Evolutionary conservation across 352 stramenopile species (phyloP).

Genomic region (Thalassiosira sp.): DNA sequence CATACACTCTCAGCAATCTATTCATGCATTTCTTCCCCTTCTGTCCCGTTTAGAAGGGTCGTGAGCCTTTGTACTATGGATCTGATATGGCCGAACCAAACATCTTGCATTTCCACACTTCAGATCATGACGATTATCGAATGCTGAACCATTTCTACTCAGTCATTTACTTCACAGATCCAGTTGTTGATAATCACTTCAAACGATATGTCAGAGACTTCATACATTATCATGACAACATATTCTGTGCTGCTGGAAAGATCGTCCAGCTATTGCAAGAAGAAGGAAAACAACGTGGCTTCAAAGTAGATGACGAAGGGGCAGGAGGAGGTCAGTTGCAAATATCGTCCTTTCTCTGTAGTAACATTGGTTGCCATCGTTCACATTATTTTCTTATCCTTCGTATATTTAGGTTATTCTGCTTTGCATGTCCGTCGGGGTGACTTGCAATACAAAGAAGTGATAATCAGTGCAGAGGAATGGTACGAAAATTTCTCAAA

Average conservation of each 20-base stretch:
- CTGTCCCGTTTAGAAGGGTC: constrained; percentile 20
- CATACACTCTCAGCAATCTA: constrained; percentile 5
- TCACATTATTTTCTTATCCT: no score
- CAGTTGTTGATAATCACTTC: constrained; percentile 47
- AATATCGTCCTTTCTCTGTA: no score
- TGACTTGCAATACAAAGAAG: constrained; percentile 84
- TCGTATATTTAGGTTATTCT: no score
- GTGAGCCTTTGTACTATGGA: constrained; percentile 53
- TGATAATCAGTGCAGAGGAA: constrained; percentile 78
- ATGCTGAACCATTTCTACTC: constrained; percentile 73
- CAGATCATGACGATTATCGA: constrained; percentile 57
- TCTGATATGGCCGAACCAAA: constrained; percentile 43
- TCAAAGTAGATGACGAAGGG: constrained; percentile 52
- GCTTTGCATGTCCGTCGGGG: constrained; percentile 82
- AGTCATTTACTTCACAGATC: constrained; percentile 62
- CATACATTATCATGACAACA: constrained; percentile 63
- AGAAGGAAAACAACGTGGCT: constrained; percentile 49
- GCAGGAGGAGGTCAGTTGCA: no score
- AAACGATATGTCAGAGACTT: constrained; percentile 68
- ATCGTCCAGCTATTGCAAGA: constrained; percentile 52
- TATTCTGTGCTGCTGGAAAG: constrained; percentile 62
- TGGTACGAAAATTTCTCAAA: constrained; percentile 79
- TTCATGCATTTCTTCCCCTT: constrained; percentile 19
- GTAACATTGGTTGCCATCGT: no score
- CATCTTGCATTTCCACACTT: constrained; percentile 69